These are phyloP conservation scores for Colletotrichum godetiae DNA, from an alignment of 2,329 filamentous ascomycete species.

Conservation along the genomic window DNA sequence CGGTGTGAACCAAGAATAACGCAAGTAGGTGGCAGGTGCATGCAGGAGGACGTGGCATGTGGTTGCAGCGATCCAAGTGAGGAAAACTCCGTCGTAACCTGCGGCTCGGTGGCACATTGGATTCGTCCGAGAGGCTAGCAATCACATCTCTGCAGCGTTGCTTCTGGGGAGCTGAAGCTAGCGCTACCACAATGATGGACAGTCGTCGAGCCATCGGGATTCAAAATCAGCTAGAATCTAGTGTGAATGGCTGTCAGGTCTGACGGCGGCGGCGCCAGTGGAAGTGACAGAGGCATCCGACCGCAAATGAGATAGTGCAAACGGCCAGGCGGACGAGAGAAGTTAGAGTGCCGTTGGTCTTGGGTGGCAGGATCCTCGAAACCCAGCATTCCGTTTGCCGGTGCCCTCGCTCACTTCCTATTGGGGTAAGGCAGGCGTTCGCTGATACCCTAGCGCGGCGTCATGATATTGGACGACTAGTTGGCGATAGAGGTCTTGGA, in stretches of 20 bases:
- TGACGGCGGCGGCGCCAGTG: conserved; percentile 10
- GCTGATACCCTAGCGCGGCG: background rate
- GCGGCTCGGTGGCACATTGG: conserved; percentile 14
- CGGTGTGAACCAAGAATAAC: conserved; percentile 26
- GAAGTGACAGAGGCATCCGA: background rate
- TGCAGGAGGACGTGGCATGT: conserved; percentile 32
- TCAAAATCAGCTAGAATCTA: background rate
- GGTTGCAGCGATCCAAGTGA: conserved; percentile 31
- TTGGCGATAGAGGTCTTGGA: conserved; percentile 2
- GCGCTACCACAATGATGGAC: conserved; percentile 1
- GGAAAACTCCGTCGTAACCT: conserved; percentile 7
- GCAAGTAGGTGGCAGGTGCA: background rate
- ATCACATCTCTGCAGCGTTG: conserved; percentile 25
- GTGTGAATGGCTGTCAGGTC: background rate
- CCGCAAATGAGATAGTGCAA: conserved; percentile 16
- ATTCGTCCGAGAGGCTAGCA: conserved; percentile 24
- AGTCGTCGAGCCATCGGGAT: background rate
- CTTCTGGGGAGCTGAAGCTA: conserved; percentile 10
- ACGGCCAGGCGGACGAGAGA: conserved; percentile 1
- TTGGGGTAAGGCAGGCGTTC: conserved; percentile 14
- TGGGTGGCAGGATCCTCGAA: background rate
- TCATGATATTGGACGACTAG: conserved; percentile 13
- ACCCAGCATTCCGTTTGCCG: conserved; percentile 13
- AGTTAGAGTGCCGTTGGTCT: conserved; percentile 12
- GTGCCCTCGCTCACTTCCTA: conserved; percentile 1